Evolutionary conservation across 352 stramenopile genomes (phyloP), one percentile per base, ranked within the genome.

Genomic region (Globisporangium apiculatum): DNA sequence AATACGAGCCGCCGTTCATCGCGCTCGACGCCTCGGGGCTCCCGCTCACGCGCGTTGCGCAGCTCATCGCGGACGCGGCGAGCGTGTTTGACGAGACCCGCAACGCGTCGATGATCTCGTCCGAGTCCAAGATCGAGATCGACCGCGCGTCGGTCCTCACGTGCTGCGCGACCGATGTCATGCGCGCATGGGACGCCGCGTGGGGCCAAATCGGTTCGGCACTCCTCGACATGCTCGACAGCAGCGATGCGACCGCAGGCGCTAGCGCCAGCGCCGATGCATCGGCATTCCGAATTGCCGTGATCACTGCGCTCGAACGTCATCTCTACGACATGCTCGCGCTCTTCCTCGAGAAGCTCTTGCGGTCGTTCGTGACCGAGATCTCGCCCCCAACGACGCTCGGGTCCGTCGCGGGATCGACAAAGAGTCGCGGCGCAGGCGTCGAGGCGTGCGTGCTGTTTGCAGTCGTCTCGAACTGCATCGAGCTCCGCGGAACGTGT

Each of bases 81-180:
- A 58, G 65, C 5, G 73, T 67, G 5, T 87, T 85, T 59, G 73
- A 87, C 55, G 64, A 79, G 40, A 75, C 86, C 50, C 71, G 67
- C 53, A 87, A 85, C 49, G 73, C 77, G 18, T 90, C 79, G 0
- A 86, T 83, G 62, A 62, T 88, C 37, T 85, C 77, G 7, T 90
- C 79, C 11, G 79, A 88, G 65, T 86, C 76, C 36, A 86, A 86
- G 45, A 77, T 90, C 45, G 65, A 80, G 37, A 51, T 90, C 12
- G 65, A 75, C 49, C 68, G 76, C 0, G 66, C 79, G 1, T 48
- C 69, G 0, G 74, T 90, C 1, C 69, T 87, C 15, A 83, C 75
- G 17, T 66, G 48, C 14, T 87, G 73, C 56, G 62, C 62, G 14
- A 56, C 42, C 1, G 77, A 87, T 36, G 51, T 90, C 42, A 63